Evolutionary conservation across 768 basidiomycete genomes (phyloP), one percentile per base, ranked within the genome.

Genomic region (Podaxis sp.): DNA sequence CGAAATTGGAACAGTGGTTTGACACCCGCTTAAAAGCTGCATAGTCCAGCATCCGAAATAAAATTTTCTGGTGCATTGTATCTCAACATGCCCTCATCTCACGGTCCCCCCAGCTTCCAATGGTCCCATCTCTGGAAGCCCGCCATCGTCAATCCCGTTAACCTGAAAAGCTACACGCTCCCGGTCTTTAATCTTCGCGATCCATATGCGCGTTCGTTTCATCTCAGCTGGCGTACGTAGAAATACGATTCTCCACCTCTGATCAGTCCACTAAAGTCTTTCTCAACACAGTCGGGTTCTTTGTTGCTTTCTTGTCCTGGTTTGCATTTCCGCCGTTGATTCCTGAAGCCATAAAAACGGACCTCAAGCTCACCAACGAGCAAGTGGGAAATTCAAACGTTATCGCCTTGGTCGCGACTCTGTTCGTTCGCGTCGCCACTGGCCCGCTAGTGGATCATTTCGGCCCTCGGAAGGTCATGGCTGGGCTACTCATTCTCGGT

Each of bases 311-410:
- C 40, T 65, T 77, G 2, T 72, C 76, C 38, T 76, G 85, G 86
- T 86, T 86, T 61, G 84, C 85, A 1, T 86, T 87, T 66, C 76
- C 85, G n/a, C 85, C 85, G 0, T 79, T 87, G 15, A 78, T 85
- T 38, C 82, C 84, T 0, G 81, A 83, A 8, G 82, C 78, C 33
- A 85, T 87, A 72, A 80, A 78, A 64, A 66, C 69, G 25, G 85
- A 87, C 70, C 76, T 87, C 61, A 71, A 79, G 1, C 73, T 87
- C 24, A 80, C 81, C 3, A 65, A 74, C 8, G 74, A 69, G 4
- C 75, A 86, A 70, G 76, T 86, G 25, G 79, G 75, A 24, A 82
- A 83, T 63, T 85, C 83, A 1, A 85, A 83, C 61, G 75, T 85
- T 36, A 64, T 79, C 59, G 81, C 79, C 0, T 70, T 82, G 3